These are phyloP conservation scores for Calocybe indica DNA, from an alignment of 768 basidiomycete species.

Conservation along the genomic window DNA sequence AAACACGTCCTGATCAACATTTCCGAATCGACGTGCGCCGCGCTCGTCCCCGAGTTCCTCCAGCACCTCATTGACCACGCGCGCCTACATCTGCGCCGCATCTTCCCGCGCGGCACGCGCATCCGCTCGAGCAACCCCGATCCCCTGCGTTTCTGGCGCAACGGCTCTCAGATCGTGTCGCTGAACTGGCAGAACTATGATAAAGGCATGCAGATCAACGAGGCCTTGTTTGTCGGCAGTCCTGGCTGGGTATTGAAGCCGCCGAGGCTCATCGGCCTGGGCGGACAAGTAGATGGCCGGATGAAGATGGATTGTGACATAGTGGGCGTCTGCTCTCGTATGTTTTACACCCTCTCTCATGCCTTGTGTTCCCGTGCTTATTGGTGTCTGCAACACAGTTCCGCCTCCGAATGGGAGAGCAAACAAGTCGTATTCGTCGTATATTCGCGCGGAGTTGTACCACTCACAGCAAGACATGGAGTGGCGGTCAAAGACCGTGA, in stretches of 20 bases:
- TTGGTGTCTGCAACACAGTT: not conserved
- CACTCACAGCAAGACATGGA: conserved; percentile 30
- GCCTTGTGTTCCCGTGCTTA: not conserved
- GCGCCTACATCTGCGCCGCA: conserved; percentile 40
- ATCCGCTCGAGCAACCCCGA: conserved; percentile 50
- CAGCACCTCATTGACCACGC: conserved; percentile 35
- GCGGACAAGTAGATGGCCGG: conserved; percentile 2
- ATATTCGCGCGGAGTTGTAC: conserved; percentile 41
- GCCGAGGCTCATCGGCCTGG: conserved; percentile 13
- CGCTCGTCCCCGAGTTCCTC: conserved; percentile 32
- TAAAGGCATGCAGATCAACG: conserved; percentile 52
- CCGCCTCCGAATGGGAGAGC: conserved; percentile 26
- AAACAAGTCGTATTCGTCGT: conserved; percentile 33
- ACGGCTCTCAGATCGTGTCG: conserved; percentile 50
- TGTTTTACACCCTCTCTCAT: conserved; percentile 37
- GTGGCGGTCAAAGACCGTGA: conserved; percentile 37
- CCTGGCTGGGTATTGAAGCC: conserved; percentile 54
- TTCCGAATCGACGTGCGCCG: conserved; percentile 41
- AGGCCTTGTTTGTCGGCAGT: conserved; percentile 47
- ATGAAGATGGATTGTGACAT: conserved; percentile 11
- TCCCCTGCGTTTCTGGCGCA: conserved; percentile 47
- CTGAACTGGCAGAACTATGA: conserved; percentile 65
- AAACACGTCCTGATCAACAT: conserved; percentile 55
- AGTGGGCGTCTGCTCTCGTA: conserved; percentile 23
- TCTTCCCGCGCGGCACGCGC: conserved; percentile 54